phyloP scores from a whole-genome alignment of 2,329 filamentous ascomycete species.

The Claviceps arundinis region DNA sequence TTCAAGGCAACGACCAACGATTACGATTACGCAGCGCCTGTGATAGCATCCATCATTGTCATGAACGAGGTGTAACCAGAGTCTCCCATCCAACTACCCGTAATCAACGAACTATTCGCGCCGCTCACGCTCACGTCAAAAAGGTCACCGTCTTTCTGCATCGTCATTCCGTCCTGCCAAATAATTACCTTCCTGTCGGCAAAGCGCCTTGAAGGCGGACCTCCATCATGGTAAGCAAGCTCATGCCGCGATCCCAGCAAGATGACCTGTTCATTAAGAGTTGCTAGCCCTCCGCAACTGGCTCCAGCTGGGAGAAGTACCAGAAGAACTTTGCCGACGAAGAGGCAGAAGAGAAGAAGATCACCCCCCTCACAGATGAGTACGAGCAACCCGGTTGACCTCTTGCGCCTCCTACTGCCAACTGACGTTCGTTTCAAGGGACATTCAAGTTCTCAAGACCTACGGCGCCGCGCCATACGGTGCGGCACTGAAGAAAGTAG shows the following conservation, averaged over 20 bases:
- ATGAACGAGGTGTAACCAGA: background rate
- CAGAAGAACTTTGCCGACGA: constrained; percentile 94
- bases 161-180: background rate
- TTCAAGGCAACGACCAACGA: constrained; percentile 23
- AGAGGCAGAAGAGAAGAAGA: constrained; percentile 98
- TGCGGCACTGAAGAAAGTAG: constrained; percentile 85
- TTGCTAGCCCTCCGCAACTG: constrained; percentile 80
- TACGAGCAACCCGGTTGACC: constrained; percentile 33
- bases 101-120: background rate
- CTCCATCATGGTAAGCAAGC: constrained; percentile 28
- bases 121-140: background rate
- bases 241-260: background rate
- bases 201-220: constrained; percentile 16
- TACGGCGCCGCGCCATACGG: constrained; percentile 96
- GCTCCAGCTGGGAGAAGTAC: constrained; percentile 96
- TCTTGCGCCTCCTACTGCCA: background rate
- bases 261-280: constrained; percentile 12
- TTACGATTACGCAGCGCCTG: constrained; percentile 16
- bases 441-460: constrained; percentile 98
- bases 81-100: background rate
- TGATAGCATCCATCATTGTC: no score
- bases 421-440: constrained; percentile 41
- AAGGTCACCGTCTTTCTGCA: no score
- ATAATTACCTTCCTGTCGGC: constrained; percentile 3
- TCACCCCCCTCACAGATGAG: constrained; percentile 93